Evolutionary conservation across 2,329 filamentous ascomycete species (phyloP), one percentile per base, ranked within the genome.

Genomic region (Neospermospora avenae): DNA sequence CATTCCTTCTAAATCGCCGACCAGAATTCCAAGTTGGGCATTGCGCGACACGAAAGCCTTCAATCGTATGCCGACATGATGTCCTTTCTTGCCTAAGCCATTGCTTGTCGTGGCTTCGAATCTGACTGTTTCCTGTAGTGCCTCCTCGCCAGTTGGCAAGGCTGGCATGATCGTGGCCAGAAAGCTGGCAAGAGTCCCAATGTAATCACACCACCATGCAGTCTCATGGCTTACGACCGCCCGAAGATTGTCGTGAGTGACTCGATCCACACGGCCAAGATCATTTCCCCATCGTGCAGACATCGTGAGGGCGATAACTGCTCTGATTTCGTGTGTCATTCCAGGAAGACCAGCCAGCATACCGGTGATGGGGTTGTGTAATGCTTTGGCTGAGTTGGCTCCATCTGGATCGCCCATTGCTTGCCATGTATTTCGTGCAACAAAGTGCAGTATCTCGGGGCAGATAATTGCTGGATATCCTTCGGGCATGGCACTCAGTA

Each of bases 221-320:
- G 60, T 18, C 4, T 71, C 69, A 10, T 58, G 22, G 2, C 69
- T 69, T 24, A 71, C 53, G 2, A 73, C 56, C 18, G 55, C 49
- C 18, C 66, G 60, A n/a, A 72, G 58, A 49, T 68, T 68, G 4
- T 62, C 57, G 18, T 61, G 57, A 0, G 72, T 24, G 6, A 44
- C 56, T 37, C 49, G 68, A 62, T 87, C 83, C 0, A 76, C 71
- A 1, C 78, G 77, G 0, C 78, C 78, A 3, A 85, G 70, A 49
- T 83, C 81, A 2, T 84, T 85, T 18, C 86, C 88, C 85, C 91
- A 96, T 65, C 91, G 81, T 48, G 88, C 85, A 66, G 86, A 91
- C 1, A 90, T 78, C 1, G 88, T 81, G 3, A 96, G 76, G 0
- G 85, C 90, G 3, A 96, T 77, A 2, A 90, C 74, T 0, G 89